A percentile compares a stretch with the other conserved stretches of the same genome.
Conservation (phyloP, 257 asterid genomes). For the Solanum commersonii region DNA sequence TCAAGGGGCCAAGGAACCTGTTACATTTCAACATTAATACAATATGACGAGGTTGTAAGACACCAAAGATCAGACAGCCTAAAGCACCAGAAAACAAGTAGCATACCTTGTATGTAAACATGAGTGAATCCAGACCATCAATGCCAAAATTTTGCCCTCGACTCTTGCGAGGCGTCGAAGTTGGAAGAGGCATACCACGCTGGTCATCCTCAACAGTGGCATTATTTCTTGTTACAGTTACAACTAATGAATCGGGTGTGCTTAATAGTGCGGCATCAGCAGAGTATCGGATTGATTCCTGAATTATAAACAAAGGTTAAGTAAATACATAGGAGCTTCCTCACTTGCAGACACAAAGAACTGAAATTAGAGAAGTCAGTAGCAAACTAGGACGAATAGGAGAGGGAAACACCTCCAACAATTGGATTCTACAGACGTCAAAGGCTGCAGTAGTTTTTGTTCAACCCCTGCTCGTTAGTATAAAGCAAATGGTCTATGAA, state of each 20-base stretch:
- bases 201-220: conserved; percentile 46
- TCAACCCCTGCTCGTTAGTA: not conserved
- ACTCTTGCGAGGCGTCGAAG: conserved; percentile 60
- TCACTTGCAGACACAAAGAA: conserved; percentile 2
- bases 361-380: not conserved
- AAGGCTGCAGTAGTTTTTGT: not conserved
- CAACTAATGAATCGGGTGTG: conserved; percentile 74
- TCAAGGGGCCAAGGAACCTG: conserved; percentile 99
- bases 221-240: conserved; percentile 44
- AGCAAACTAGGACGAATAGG: not conserved
- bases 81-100: not conserved
- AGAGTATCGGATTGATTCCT: conserved; percentile 92
- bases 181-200: conserved; percentile 28
- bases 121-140: conserved; percentile 69
- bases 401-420: not conserved
- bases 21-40: conserved; percentile 9
- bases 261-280: conserved; percentile 72
- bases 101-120: conserved; percentile 77
- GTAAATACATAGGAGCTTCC: not conserved
- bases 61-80: not conserved
- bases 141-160: conserved; percentile 60
- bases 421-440: not conserved
- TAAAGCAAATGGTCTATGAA: not conserved
- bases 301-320: conserved; percentile 15
- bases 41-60: not conserved